A percentile compares a stretch with the other conserved stretches of the same genome.
Evolutionary conservation across 257 asterid species (phyloP).

Genomic region (Schizonepeta tenuifolia): DNA sequence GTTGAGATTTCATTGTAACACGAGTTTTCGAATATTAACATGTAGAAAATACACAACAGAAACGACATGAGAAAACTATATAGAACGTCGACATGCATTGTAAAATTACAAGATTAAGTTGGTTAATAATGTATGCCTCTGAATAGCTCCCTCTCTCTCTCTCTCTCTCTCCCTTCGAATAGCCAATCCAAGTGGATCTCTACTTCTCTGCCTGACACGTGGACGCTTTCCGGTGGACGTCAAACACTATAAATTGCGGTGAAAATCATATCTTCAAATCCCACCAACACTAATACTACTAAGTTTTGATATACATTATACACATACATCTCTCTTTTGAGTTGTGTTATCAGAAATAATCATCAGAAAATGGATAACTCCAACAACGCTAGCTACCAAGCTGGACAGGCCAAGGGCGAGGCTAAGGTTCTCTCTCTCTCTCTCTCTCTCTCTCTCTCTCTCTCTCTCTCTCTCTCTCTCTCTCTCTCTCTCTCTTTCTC

Average conservation of each 20-base stretch:
- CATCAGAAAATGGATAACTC: slow-evolving; percentile 44
- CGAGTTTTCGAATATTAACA: too few relatives aligned
- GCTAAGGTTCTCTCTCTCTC: slow-evolving; percentile 38
- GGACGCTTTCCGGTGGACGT: not conserved
- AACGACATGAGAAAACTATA: too few relatives aligned
- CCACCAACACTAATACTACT: not conserved
- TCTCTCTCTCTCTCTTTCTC: not conserved
- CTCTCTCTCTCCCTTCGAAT: not conserved
- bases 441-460: not conserved
- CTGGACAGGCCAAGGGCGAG: slow-evolving; percentile 66
- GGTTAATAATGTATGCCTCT: not conserved
- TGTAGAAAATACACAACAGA: too few relatives aligned
- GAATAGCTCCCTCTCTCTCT: not conserved
- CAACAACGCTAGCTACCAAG: slow-evolving; percentile 55
- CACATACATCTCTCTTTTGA: not conserved
- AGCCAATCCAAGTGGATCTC: slow-evolving; percentile 10
- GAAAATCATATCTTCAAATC: not conserved
- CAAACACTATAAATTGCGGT: not conserved
- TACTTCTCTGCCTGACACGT: not conserved
- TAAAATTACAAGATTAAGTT: too few relatives aligned
- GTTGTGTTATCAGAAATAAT: not conserved
- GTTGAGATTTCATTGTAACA: too few relatives aligned
- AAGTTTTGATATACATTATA: not conserved
- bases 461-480: too few relatives aligned
- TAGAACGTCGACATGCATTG: too few relatives aligned